Evolutionary conservation across 106 monocot genomes (phyloP).

Genomic region (Alisma plantagoaquatica): DNA sequence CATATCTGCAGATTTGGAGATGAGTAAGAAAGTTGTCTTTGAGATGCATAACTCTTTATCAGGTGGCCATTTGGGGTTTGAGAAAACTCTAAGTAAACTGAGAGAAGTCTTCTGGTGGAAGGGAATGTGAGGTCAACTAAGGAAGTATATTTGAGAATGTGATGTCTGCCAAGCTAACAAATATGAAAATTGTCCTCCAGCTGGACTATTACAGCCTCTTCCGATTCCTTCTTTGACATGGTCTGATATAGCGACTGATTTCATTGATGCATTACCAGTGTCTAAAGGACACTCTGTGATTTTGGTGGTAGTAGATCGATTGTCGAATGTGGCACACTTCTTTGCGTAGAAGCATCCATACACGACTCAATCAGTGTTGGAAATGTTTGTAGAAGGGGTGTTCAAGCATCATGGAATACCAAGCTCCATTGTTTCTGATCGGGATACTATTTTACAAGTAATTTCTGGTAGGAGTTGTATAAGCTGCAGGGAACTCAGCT

Average conservation of each 20-base stretch:
- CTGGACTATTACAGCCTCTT: not conserved
- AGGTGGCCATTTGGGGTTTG: too few relatives aligned
- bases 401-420: not conserved
- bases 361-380: not conserved
- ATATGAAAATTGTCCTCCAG: too few relatives aligned
- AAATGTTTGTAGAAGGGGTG: not conserved
- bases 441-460: constrained; percentile 3
- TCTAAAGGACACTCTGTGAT: not conserved
- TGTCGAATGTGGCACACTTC: constrained; percentile 2
- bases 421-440: constrained; percentile 2
- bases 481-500: not conserved
- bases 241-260: not conserved
- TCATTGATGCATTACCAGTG: too few relatives aligned
- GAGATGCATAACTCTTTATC: too few relatives aligned
- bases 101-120: too few relatives aligned
- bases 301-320: constrained; percentile 4
- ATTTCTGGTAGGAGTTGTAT: not conserved
- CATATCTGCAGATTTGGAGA: too few relatives aligned
- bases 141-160: too few relatives aligned
- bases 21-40: too few relatives aligned
- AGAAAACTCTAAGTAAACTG: too few relatives aligned
- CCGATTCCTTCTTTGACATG: not conserved
- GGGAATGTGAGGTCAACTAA: too few relatives aligned
- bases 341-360: constrained; percentile 2
- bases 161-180: too few relatives aligned